These are phyloP conservation scores for Coriolopsis trogii DNA, from an alignment of 1,284 basidiomycete species.

Conservation along the genomic window DNA sequence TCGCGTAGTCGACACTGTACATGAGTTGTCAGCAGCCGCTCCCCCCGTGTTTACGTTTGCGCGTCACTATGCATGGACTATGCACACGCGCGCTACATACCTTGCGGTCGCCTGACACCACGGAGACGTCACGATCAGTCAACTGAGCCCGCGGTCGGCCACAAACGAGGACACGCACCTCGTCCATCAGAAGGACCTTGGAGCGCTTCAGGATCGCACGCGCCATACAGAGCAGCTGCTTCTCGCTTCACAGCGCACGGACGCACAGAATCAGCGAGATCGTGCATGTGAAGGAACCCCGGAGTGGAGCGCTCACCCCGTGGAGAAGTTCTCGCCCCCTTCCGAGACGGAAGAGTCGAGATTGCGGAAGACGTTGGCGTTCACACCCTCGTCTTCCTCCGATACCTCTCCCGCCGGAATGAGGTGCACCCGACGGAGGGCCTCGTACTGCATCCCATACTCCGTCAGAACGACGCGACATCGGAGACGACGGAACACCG, in stretches of 20 bases:
- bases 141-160: neutral
- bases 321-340: slow-evolving; percentile 94
- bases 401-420: slow-evolving; percentile 64
- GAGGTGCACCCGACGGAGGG: slow-evolving; percentile 86
- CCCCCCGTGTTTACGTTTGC: too few species aligned
- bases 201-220: slow-evolving; percentile 79
- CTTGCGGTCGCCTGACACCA: slow-evolving; percentile 63
- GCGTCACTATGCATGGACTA: too few species aligned
- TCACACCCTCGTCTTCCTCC: slow-evolving; percentile 58
- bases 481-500: neutral
- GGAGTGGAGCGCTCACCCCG: slow-evolving; percentile 76
- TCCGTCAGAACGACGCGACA: neutral
- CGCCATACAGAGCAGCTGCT: slow-evolving; percentile 85
- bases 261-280: slow-evolving; percentile 7
- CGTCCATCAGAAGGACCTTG: slow-evolving; percentile 82
- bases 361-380: slow-evolving; percentile 85
- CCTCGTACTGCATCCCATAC: slow-evolving; percentile 73
- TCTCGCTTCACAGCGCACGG: slow-evolving; percentile 53
- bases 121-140: slow-evolving; percentile 14
- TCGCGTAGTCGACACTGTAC: slow-evolving; percentile 74
- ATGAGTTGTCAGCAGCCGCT: slow-evolving; percentile 10
- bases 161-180: slow-evolving; percentile 52
- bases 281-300: neutral
- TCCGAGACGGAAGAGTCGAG: slow-evolving; percentile 85
- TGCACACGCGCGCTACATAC: slow-evolving; percentile 37